Evolutionary conservation across 768 basidiomycete species (phyloP).

Genomic region (Rhizopogon vinicolor): DNA sequence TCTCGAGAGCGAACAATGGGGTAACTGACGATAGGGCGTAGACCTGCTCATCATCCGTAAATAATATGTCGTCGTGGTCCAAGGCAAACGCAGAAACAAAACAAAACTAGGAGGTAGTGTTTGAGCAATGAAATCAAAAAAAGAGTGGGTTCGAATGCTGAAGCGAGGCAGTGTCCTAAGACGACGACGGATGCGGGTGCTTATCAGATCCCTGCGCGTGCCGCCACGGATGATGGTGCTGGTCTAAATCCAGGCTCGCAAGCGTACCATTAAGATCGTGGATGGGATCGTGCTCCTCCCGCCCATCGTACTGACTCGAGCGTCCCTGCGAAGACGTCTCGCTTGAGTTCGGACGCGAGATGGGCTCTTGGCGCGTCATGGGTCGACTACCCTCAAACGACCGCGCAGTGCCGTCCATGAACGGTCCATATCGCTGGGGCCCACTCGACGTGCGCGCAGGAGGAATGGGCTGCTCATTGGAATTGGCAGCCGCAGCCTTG

Average conservation of each 20-base stretch:
- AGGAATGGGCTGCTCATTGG: slow-evolving; percentile 35
- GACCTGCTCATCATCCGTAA: slow-evolving; percentile 27
- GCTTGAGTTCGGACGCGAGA: slow-evolving; percentile 53
- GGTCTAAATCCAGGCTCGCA: slow-evolving; percentile 67
- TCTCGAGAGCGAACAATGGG: slow-evolving; percentile 32
- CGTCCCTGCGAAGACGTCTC: slow-evolving; percentile 27
- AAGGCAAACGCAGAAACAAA: slow-evolving; percentile 13
- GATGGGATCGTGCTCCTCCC: slow-evolving; percentile 47
- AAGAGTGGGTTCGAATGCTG: slow-evolving; percentile 4
- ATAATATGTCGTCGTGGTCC: slow-evolving; percentile 23
- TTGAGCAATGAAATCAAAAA: slow-evolving; percentile 20
- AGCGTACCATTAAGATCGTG: slow-evolving; percentile 74
- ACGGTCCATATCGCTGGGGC: slow-evolving; percentile 40
- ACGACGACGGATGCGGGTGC: slow-evolving; percentile 13
- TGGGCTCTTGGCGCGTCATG: slow-evolving; percentile 41
- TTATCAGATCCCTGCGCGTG: slow-evolving; percentile 13
- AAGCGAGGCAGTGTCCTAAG: slow-evolving; percentile 8
- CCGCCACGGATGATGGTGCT: slow-evolving; percentile 30
- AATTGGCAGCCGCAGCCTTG: slow-evolving; percentile 21
- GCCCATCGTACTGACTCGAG: slow-evolving; percentile 16
- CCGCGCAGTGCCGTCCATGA: slow-evolving; percentile 38
- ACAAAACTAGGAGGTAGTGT: slow-evolving; percentile 12
- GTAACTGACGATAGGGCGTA: slow-evolving; percentile 27
- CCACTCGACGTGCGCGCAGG: slow-evolving; percentile 41
- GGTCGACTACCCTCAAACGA: slow-evolving; percentile 36